phyloP scores from a whole-genome alignment of 306 rosid genomes.

The Carpinus viminea region DNA sequence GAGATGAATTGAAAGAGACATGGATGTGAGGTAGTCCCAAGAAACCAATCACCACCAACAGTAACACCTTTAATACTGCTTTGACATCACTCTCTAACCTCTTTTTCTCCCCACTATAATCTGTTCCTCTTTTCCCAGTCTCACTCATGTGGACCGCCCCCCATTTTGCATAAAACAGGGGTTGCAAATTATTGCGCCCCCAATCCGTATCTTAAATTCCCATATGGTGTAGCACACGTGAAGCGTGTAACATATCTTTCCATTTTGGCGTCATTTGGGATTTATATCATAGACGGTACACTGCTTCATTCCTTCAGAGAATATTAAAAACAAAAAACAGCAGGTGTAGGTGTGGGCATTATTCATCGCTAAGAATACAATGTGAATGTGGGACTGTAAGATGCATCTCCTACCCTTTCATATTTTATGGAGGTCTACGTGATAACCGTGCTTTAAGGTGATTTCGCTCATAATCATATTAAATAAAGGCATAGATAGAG shows the following conservation, averaged over 20 bases:
- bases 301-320: neutral
- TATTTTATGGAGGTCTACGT: neutral
- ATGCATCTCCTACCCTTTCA: neutral
- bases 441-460: slow-evolving; percentile 1
- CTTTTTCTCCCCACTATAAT: neutral
- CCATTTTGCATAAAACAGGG: too few species aligned
- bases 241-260: neutral
- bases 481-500: neutral
- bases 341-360: too few species aligned
- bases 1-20: neutral
- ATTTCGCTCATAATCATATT: neutral
- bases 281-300: neutral
- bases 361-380: neutral
- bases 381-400: slow-evolving; percentile 11
- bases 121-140: slow-evolving; percentile 2
- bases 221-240: slow-evolving; percentile 20
- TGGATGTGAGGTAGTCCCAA: neutral
- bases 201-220: neutral
- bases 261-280: neutral
- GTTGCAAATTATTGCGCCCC: neutral
- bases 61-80: neutral
- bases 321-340: neutral
- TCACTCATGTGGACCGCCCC: neutral
- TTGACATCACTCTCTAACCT: neutral
- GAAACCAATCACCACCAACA: neutral